These are phyloP conservation scores for Russula virescens DNA, from an alignment of 768 basidiomycete species.

Conservation along the genomic window DNA sequence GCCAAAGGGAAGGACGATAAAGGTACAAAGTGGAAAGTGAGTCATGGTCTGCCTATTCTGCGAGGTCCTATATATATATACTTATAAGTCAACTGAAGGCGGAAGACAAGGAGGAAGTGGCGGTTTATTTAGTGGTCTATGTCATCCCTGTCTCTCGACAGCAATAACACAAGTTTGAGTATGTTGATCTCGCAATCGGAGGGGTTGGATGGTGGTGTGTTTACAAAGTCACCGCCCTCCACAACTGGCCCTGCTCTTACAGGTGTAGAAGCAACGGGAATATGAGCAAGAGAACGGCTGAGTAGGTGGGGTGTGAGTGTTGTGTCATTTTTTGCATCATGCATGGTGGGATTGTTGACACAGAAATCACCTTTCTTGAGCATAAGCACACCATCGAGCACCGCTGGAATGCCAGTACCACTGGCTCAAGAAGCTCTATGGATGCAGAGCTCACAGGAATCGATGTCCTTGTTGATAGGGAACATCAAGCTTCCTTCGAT, in stretches of 20 bases:
- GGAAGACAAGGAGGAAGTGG: conserved; percentile 44
- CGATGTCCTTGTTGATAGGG: not conserved
- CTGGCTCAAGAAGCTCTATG: not conserved
- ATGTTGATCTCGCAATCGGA: conserved; percentile 31
- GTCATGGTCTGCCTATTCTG: not conserved
- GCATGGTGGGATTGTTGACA: conserved; percentile 11
- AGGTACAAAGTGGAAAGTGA: conserved; percentile 52
- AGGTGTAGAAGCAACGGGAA: conserved; percentile 26
- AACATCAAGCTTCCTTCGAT: not conserved
- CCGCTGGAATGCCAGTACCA: conserved; percentile 3
- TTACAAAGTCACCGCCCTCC: conserved; percentile 12
- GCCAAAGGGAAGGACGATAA: conserved; percentile 33
- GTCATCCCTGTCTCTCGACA: conserved; percentile 21
- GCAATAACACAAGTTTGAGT: conserved; percentile 24
- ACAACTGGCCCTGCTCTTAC: not conserved
- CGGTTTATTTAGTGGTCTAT: conserved; percentile 50
- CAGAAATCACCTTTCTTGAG: conserved; percentile 6
- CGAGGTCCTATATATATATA: not conserved
- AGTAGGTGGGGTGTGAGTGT: conserved; percentile 22
- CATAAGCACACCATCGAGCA: conserved; percentile 6
- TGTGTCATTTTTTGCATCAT: conserved; percentile 23
- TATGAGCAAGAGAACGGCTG: conserved; percentile 19
- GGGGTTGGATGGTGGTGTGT: conserved; percentile 15
- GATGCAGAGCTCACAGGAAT: not conserved
- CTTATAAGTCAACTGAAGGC: conserved; percentile 24